phyloP scores from a whole-genome alignment of 2,329 filamentous ascomycete genomes.

The Monilinia vaccinii-corymbosi region DNA sequence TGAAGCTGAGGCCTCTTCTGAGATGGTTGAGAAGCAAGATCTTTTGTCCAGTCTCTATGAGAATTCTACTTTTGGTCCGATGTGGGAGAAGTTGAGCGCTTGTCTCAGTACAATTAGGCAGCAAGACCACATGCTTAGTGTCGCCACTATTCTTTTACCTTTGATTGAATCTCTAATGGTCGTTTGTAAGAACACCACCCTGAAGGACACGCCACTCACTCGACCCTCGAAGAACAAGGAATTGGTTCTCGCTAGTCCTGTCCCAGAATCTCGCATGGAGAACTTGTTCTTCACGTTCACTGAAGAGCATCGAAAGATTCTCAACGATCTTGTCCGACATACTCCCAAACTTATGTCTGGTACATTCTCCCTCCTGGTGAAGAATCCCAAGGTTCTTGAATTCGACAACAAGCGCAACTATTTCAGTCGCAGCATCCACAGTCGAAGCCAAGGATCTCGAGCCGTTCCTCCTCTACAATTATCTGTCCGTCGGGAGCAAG shows the following conservation, averaged over 20 bases:
- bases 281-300: conserved; percentile 95
- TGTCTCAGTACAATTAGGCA: conserved; percentile 83
- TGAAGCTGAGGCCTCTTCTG: conserved; percentile 36
- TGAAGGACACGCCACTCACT: conserved; percentile 28
- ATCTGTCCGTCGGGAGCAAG: conserved; percentile 82
- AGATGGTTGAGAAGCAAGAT: conserved; percentile 63
- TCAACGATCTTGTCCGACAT: conserved; percentile 94
- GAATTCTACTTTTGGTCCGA: conserved; percentile 76
- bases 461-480: conserved; percentile 69
- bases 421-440: conserved; percentile 90
- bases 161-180: conserved; percentile 98
- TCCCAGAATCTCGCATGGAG: conserved; percentile 74
- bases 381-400: conserved; percentile 97
- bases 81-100: conserved; percentile 88
- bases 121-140: conserved; percentile 91
- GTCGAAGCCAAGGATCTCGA: conserved; percentile 58
- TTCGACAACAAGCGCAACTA: conserved; percentile 99
- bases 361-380: conserved; percentile 89
- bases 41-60: conserved; percentile 83
- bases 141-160: conserved; percentile 89
- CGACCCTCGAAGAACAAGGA: conserved; percentile 47
- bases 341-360: conserved; percentile 98
- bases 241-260: conserved; percentile 63
- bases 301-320: conserved; percentile 91
- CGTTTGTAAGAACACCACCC: conserved; percentile 92